Base-by-base conservation (phyloP, 2,329 filamentous ascomycete genomes). In the Alternaria arbusti region DNA sequence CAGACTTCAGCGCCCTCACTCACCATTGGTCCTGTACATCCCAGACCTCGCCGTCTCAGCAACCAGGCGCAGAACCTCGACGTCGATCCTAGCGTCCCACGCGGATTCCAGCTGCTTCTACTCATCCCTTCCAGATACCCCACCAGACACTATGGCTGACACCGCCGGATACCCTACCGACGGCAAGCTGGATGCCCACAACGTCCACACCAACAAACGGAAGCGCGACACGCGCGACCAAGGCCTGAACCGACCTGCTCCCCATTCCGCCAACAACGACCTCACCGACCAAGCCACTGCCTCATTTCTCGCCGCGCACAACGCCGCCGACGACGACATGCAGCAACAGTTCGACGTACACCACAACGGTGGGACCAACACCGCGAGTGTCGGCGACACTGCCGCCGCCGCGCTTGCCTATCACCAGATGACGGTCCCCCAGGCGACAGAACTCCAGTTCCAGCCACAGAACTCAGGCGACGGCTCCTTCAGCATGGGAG, bases 381-480 rank as follows among this genome's bases (percentile, higher is more conserved):
- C 77, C 74, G 80, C 82, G 36, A 84, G 78, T 65, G 83, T 83
- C 12, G 84, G 81, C 68, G 88, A 89, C 51, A 90, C 88, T 44
- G 88, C 88, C 54, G 87, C 87, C 20, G 88, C 88, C 13, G 84
- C 84, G 6, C 78, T 85, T 64, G 81, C 82, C 15, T 86, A 86
- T 72, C 82, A 84, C 64, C 83, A 83, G 61, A 87, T 88, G 85
- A 86, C 83, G 13, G 84, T 87, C 20, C 85, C 85, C 13, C 84
- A 86, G 74, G 82, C 85, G 10, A 87, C 85, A 4, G 85, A 87
- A 65, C 78, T 86, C 11, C 82, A 84, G 22, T 88, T 86, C 67
- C 82, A 82, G 58, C 79, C 80, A 40, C 82, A 83, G 59, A 79
- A 82, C 46, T 78, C 73, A 20, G 80, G 79, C 13, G 82, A 84